Conservation (phyloP, 1,139 yeast species). For the Lodderomyces oxycetoniae region DNA sequence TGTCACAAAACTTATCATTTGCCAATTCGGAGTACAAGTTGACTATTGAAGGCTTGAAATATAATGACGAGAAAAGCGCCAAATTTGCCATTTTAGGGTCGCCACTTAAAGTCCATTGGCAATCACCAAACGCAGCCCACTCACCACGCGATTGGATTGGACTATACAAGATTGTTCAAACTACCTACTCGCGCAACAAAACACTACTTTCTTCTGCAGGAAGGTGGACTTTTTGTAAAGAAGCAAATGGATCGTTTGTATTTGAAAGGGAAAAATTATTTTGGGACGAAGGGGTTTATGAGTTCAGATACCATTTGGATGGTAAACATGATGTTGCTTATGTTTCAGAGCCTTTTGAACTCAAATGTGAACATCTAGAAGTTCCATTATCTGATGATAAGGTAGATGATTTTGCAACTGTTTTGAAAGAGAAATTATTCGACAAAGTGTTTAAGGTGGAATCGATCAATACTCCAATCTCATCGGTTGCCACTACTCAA, state of each 20-base stretch:
- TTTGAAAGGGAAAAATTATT: conserved; percentile 50
- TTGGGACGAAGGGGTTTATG: conserved; percentile 73
- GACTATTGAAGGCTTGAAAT: conserved; percentile 21
- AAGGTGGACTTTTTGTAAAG: conserved; percentile 59
- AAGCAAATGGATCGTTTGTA: conserved; percentile 44
- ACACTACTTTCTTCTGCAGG: conserved; percentile 65
- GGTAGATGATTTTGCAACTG: conserved; percentile 26
- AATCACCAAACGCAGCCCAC: conserved; percentile 41
- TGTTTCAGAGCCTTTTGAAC: conserved; percentile 68
- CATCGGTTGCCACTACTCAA: conserved; percentile 21
- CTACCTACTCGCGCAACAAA: conserved; percentile 53
- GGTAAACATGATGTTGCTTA: conserved; percentile 69
- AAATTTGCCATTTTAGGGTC: conserved; percentile 41
- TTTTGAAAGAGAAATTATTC: conserved; percentile 28
- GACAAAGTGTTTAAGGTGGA: conserved; percentile 28
- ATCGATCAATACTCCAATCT: conserved; percentile 24
- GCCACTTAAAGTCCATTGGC: conserved; percentile 56
- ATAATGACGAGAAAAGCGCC: conserved; percentile 16
- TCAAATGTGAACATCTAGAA: conserved; percentile 40
- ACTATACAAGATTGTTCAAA: conserved; percentile 60
- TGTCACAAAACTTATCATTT: conserved; percentile 39
- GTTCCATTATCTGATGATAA: conserved; percentile 27
- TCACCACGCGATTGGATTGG: conserved; percentile 71
- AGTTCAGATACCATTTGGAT: conserved; percentile 68
- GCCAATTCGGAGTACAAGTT: conserved; percentile 36